Percentiles rank a stretch among this genome's conserved stretches.
These are phyloP conservation scores for Ceratocystis huliohia DNA, from an alignment of 2,329 filamentous ascomycete species.

Conservation along the genomic window DNA sequence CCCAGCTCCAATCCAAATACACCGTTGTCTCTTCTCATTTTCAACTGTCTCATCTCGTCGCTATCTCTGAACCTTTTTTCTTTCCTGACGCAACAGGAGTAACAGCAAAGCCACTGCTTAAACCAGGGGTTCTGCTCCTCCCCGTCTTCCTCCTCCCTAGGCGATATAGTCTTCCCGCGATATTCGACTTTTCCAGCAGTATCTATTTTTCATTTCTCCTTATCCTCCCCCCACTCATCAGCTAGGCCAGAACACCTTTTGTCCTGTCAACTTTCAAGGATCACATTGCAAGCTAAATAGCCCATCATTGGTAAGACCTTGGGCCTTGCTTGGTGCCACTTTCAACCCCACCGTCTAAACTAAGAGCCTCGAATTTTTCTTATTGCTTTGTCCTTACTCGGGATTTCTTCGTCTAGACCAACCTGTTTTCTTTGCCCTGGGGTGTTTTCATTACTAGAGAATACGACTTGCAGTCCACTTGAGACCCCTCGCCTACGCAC, in stretches of 20 bases:
- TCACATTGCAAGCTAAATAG: background rate
- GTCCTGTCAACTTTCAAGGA: background rate
- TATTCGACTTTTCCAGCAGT: background rate
- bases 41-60: too few species aligned
- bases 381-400: background rate
- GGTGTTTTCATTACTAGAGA: background rate
- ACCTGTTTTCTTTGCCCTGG: background rate
- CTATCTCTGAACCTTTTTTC: too few species aligned
- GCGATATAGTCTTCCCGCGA: too few species aligned
- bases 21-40: too few species aligned
- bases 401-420: background rate
- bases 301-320: background rate
- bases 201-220: background rate
- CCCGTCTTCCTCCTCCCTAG: too few species aligned
- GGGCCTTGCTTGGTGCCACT: slow-evolving; percentile 5
- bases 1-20: too few species aligned
- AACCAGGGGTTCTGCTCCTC: too few species aligned
- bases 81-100: too few species aligned
- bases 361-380: slow-evolving; percentile 6
- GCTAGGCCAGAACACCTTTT: background rate
- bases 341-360: slow-evolving; percentile 13
- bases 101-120: too few species aligned
- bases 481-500: background rate
- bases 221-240: background rate
- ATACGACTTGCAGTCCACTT: background rate